Percentiles rank a stretch among this genome's conserved stretches.
Evolutionary conservation across 2,329 filamentous ascomycete genomes (phyloP).

Genomic region (Bipolaris oryzae): DNA sequence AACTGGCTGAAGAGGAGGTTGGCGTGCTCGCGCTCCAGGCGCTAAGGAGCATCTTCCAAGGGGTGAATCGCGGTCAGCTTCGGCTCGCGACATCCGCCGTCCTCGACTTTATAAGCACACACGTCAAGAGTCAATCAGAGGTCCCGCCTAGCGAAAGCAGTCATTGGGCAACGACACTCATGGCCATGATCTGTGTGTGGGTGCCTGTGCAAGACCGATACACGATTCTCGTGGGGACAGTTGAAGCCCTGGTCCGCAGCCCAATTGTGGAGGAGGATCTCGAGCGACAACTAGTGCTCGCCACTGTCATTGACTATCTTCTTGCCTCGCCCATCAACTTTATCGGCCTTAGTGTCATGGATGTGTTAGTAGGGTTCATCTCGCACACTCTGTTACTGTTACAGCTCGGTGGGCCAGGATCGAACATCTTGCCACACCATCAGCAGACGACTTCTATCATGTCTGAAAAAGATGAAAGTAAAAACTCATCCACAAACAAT

Average conservation of each 20-base stretch:
- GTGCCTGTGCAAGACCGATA: conserved; percentile 94
- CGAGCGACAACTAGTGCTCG: conserved; percentile 74
- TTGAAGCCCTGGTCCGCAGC: conserved; percentile 74
- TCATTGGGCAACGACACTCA: conserved; percentile 83
- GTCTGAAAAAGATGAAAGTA: conserved; percentile 29
- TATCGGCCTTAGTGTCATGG: conserved; percentile 95
- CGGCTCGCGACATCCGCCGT: conserved; percentile 75
- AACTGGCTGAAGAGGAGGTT: conserved; percentile 86
- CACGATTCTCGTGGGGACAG: conserved; percentile 80
- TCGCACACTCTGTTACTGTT: conserved; percentile 81
- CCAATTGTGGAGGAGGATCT: conserved; percentile 74
- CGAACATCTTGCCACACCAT: conserved; percentile 47
- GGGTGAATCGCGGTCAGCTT: conserved; percentile 81
- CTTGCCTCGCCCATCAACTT: conserved; percentile 89
- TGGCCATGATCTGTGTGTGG: conserved; percentile 81
- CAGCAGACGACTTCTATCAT: conserved; percentile 43
- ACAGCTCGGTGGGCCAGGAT: conserved; percentile 62
- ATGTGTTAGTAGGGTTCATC: conserved; percentile 83
- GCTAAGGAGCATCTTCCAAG: conserved; percentile 82
- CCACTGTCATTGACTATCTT: conserved; percentile 79
- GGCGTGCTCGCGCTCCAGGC: conserved; percentile 84
- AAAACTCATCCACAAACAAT: conserved; percentile 25
- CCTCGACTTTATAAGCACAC: conserved; percentile 69
- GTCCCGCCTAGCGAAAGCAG: conserved; percentile 55
- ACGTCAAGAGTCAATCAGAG: conserved; percentile 37